Conservation (phyloP, 2,329 filamentous ascomycete species). For the Hypoxylon sp. region DNA sequence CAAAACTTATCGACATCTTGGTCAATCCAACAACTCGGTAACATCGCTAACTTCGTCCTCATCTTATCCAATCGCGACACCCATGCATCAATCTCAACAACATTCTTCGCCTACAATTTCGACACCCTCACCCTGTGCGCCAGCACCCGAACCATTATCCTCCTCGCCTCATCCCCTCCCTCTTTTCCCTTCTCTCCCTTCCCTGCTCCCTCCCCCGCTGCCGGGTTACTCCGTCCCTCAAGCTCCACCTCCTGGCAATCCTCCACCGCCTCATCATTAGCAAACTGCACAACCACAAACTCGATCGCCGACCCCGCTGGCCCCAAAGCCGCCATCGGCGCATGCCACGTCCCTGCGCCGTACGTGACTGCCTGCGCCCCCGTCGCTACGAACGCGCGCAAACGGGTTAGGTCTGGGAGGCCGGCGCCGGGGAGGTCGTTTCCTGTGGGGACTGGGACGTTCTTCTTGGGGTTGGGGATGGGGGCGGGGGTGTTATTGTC, state of each 20-base stretch:
- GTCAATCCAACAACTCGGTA: neutral
- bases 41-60: neutral
- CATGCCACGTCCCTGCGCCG: constrained; percentile 92
- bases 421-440: constrained; percentile 69
- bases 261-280: constrained; percentile 84
- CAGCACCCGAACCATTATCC: constrained; percentile 49
- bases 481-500: no score
- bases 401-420: constrained; percentile 78
- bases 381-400: constrained; percentile 84
- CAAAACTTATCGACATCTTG: neutral
- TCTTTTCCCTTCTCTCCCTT: constrained; percentile 54
- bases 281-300: constrained; percentile 91
- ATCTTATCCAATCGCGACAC: neutral
- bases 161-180: constrained; percentile 48
- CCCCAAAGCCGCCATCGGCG: constrained; percentile 93
- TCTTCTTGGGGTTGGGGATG: constrained; percentile 48
- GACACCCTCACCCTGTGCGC: constrained; percentile 9
- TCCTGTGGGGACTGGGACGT: constrained; percentile 59
- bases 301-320: constrained; percentile 72
- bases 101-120: constrained; percentile 33
- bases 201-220: constrained; percentile 49
- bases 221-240: constrained; percentile 50
- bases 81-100: neutral
- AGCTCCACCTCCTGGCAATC: constrained; percentile 85
- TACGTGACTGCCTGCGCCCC: constrained; percentile 91